Base-by-base conservation (phyloP, 2,329 filamentous ascomycete genomes). In the Monosporascus ibericus region DNA sequence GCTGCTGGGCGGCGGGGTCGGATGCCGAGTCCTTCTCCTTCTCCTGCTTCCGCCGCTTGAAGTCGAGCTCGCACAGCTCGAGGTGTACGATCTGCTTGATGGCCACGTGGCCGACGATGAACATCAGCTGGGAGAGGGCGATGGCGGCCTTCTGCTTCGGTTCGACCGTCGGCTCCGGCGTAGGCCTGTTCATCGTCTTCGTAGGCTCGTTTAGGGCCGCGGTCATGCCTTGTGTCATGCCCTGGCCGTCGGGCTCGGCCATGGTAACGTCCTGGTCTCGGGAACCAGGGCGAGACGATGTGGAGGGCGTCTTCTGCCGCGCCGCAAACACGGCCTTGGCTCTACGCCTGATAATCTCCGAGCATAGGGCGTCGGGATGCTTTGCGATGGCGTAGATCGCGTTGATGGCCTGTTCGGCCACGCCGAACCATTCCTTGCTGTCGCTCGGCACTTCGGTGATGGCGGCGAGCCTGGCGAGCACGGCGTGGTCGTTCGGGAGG, bases 61-160 rank as follows among this genome's bases (percentile, higher is more conserved):
- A 99, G 70, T 99, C 94, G 48, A 94, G 84, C 67, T 99, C 94
- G 68, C 92, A 96, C n/a, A 97, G 79, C 64, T 99, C 94, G 11
- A 99, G 81, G 68, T 99, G 94, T 1, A 99, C 95, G 61, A 99
- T 99, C 67, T 99, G 95, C 73, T 99, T 99, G 67, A 99, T 94
- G 15, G 94, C 94, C 47, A 97, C 88, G 65, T 99, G 94, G 0
- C 94, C 94, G 30, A 97, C 92, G 37, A 96, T 87, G 67, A 97
- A 97, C 0, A 99, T 78, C 2, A 99, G 79, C 64, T 97, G 94
- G 0, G 94, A 96, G 2, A 99, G 77, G 1, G 83, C 85, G 47
- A 91, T 79, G 1, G 90, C 85, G 5, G 85, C 82, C 60, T 86
- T 89, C 30, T 86, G 82, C 63, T 79, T 83, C 8, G 76, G 70